These are phyloP conservation scores for Aureobasidium uvarum DNA, from an alignment of 2,329 filamentous ascomycete genomes.

Conservation along the genomic window DNA sequence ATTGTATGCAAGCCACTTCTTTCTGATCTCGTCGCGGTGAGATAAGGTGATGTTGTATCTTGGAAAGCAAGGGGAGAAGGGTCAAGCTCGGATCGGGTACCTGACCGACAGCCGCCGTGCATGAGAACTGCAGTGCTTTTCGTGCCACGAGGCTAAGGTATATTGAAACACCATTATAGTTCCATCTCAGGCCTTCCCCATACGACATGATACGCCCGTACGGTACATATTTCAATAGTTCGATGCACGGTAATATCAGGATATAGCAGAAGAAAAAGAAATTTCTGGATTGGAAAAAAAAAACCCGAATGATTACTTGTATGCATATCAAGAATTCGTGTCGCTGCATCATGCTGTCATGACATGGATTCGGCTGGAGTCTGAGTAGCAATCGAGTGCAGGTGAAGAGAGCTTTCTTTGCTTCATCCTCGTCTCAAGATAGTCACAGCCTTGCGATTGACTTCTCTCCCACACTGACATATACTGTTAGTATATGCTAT, in stretches of 20 bases:
- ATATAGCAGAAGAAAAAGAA: neutral
- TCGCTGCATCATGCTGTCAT: neutral
- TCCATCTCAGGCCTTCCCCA: neutral
- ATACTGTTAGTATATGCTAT: too few species aligned
- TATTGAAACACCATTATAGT: neutral
- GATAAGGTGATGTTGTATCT: slow-evolving; percentile 5
- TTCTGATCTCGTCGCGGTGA: neutral
- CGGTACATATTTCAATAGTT: neutral
- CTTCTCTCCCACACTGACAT: too few species aligned
- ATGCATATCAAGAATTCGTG: neutral
- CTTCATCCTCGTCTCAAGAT: neutral
- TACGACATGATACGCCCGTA: slow-evolving; percentile 9
- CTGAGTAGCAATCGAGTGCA: neutral
- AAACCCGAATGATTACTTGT: neutral
- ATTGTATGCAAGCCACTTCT: slow-evolving; percentile 6
- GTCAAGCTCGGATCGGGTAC: neutral
- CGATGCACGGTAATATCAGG: neutral
- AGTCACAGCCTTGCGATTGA: too few species aligned
- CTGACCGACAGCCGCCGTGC: slow-evolving; percentile 19
- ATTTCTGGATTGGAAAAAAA: neutral
- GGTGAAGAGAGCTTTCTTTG: neutral
- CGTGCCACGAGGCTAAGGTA: slow-evolving; percentile 15
- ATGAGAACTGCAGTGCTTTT: slow-evolving; percentile 2
- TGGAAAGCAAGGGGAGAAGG: neutral
- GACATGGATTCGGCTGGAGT: neutral